These are phyloP conservation scores for Mycena rebaudengoi DNA, from an alignment of 768 basidiomycete genomes.

Conservation along the genomic window DNA sequence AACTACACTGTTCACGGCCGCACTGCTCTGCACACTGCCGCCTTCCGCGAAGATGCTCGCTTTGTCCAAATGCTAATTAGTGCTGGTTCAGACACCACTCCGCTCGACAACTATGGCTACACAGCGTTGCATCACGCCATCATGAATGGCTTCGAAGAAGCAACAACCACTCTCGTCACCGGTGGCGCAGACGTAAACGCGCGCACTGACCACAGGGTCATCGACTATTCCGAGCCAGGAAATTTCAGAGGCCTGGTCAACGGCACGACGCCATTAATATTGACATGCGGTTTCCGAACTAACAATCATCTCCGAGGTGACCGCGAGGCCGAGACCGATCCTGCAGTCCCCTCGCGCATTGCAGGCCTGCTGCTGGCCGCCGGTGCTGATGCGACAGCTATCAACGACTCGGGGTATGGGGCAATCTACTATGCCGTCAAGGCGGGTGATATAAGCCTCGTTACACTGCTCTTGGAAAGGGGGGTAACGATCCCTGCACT, in stretches of 20 bases:
- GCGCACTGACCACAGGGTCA: background rate
- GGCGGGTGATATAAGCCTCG: background rate
- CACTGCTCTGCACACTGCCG: constrained; percentile 14
- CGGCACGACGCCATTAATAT: background rate
- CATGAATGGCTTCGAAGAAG: constrained; percentile 8
- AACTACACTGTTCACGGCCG: constrained; percentile 1
- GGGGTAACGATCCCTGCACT: background rate
- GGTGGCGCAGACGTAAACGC: constrained; percentile 9
- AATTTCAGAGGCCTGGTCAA: background rate
- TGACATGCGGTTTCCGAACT: background rate
- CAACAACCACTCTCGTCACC: background rate
- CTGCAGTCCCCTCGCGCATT: background rate
- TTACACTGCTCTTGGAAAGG: background rate
- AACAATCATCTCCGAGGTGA: too few relatives aligned
- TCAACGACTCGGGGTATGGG: background rate
- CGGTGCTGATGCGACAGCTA: background rate
- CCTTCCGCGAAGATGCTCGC: background rate
- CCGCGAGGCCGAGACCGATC: too few relatives aligned
- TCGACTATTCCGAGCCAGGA: background rate
- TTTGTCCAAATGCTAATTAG: constrained; percentile 10
- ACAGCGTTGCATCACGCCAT: constrained; percentile 15
- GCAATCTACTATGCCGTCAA: constrained; percentile 1
- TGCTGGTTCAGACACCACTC: constrained; percentile 6
- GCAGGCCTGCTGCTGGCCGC: constrained; percentile 2
- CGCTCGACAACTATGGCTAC: background rate